phyloP scores from a whole-genome alignment of 2,329 filamentous ascomycete species.

The Epichloe hybrida region DNA sequence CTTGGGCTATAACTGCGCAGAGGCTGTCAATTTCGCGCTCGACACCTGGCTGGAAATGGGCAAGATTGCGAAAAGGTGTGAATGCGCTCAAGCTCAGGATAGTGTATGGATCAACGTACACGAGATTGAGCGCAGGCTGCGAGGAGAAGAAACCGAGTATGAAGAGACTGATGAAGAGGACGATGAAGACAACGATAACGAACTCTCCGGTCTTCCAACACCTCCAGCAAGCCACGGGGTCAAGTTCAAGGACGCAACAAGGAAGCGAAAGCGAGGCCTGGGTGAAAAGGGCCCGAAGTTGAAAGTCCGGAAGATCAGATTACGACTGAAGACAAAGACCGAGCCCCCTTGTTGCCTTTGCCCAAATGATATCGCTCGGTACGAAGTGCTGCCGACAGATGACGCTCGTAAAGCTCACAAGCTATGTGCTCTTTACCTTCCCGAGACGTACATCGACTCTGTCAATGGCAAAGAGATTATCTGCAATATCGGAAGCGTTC shows the following conservation, averaged over 20 bases:
- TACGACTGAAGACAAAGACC: slow-evolving; percentile 55
- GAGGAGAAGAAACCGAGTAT: slow-evolving; percentile 77
- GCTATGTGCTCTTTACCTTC: slow-evolving; percentile 79
- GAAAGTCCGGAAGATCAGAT: slow-evolving; percentile 67
- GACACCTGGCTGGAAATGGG: slow-evolving; percentile 93
- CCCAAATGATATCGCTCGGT: slow-evolving; percentile 73
- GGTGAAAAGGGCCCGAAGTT: slow-evolving; percentile 27
- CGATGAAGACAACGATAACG: slow-evolving; percentile 47
- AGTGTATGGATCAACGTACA: slow-evolving; percentile 97
- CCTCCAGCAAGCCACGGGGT: slow-evolving; percentile 63
- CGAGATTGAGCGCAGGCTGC: slow-evolving; percentile 86
- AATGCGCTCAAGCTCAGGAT: slow-evolving; percentile 88
- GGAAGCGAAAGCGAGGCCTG: slow-evolving; percentile 44
- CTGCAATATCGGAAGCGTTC: slow-evolving; percentile 66
- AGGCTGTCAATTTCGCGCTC: slow-evolving; percentile 95
- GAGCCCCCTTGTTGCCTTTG: slow-evolving; percentile 87
- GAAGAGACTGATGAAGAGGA: slow-evolving; percentile 59
- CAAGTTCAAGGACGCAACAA: slow-evolving; percentile 44
- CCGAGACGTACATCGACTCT: slow-evolving; percentile 75
- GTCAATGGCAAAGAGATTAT: slow-evolving; percentile 60
- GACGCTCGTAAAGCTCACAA: slow-evolving; percentile 79
- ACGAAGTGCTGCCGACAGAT: slow-evolving; percentile 75
- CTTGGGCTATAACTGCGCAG: slow-evolving; percentile 94
- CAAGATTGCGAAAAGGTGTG: slow-evolving; percentile 89
- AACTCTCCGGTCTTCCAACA: slow-evolving; percentile 58